Base-by-base conservation (phyloP, 192 early-diverging fungal genomes). In the Entophlyctis helioformis region DNA sequence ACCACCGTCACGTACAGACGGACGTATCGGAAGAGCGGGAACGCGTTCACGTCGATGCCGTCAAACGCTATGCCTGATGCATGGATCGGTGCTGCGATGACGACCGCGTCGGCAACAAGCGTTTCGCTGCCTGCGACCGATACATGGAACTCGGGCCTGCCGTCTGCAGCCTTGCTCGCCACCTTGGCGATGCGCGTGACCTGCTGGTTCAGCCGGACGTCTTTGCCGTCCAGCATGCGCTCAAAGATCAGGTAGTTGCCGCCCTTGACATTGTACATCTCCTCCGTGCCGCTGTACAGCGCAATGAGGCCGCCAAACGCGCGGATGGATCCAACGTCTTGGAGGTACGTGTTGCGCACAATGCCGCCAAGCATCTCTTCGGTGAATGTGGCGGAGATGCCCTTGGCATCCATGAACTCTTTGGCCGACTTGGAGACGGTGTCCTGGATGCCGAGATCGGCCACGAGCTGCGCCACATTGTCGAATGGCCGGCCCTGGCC, bases 341-440 rank as follows among this genome's bases (percentile, higher is more conserved):
- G 49, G 8, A 40, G 21, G 21, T 55, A 55, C 18, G 39, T 51
- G 37, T 55, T 55, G 31, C 41, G 50, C 0, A 44, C 47, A 19
- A 55, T 55, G 8, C 49, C 50, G 8, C 54, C 46, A 20, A 55
- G 11, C 5, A 55, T 23, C 31, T 55, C 54, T 16, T 32, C 33
- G 5, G 47, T 28, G 36, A 55, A 55, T 16, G 27, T n/a, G 12
- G 5, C 39, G 47, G 22, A 51, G 26, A 55, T 51, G 2, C 35
- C 35, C 20, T 54, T 55, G 7, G 6, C 10, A 9, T 23, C 21
- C 26, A 49, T 8, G 22, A 38, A 52, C 9, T 51, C 31, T 36
- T 21, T 23, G 38, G 36, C 34, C 3, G 54, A 38, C 9, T 8
- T 22, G 4, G 25, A 33, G 10, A 43, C 25, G 2, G 11, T 20